Conservation (phyloP, 2,329 filamentous ascomycete genomes). For the Ascochyta viciae-villosae region DNA sequence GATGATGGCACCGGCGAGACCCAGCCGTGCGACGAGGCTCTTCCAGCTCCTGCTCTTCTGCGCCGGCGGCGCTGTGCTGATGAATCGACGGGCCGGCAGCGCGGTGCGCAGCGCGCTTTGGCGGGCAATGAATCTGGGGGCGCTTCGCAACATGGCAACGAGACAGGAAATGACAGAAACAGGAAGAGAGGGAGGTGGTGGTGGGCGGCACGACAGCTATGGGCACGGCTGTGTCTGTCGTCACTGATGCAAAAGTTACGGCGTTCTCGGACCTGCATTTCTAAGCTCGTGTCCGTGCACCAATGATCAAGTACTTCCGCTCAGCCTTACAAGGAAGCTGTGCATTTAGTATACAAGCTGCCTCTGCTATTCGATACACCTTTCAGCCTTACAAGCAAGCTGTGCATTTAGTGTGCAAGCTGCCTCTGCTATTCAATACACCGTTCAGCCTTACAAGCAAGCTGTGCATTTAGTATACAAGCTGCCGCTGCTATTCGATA, state of each 20-base stretch:
- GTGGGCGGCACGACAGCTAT: constrained; percentile 13
- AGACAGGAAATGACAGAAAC: constrained; percentile 25
- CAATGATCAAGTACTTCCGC: too few species aligned
- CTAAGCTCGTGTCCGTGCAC: constrained; percentile 9
- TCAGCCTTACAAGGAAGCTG: not conserved
- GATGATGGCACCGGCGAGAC: constrained; percentile 74
- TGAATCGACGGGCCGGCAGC: constrained; percentile 57
- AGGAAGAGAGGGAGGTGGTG: constrained; percentile 27
- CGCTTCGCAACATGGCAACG: constrained; percentile 61
- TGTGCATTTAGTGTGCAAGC: not conserved
- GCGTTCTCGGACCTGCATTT: constrained; percentile 13
- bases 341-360: not conserved
- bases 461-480: constrained; percentile 2
- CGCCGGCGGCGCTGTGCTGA: constrained; percentile 66
- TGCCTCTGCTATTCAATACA: not conserved
- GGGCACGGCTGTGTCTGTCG: constrained; percentile 1
- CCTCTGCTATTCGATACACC: constrained; percentile 10
- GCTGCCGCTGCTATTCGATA: constrained; percentile 5
- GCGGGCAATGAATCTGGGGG: constrained; percentile 54
- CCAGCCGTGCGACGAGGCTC: constrained; percentile 75
- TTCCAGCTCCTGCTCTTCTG: constrained; percentile 82
- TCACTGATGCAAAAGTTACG: constrained; percentile 18
- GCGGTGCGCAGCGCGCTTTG: constrained; percentile 29
- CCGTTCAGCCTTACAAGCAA: not conserved
- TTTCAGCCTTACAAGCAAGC: not conserved